Evolutionary conservation across 163 green algal species (phyloP).

Genomic region (Prototheca stagnorum): DNA sequence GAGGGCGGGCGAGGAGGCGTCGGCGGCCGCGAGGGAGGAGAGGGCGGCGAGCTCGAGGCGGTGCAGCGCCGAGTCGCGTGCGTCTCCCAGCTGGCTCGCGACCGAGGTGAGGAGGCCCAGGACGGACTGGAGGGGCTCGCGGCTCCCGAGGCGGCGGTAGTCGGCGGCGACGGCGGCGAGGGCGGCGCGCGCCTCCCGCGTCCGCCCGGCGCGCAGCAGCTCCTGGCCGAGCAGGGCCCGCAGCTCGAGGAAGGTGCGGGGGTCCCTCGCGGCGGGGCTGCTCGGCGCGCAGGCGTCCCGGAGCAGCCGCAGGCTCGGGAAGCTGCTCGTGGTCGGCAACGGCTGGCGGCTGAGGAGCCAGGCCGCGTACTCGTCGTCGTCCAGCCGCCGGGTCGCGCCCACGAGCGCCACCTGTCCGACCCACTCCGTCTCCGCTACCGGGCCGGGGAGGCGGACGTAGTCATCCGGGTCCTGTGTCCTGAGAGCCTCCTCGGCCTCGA

Average conservation of each 20-base stretch:
- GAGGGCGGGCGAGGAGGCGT: too few relatives aligned
- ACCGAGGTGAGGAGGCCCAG: neutral
- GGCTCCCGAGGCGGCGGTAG: neutral
- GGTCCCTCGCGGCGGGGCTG: neutral
- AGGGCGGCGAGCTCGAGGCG: neutral
- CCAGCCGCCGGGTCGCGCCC: conserved; percentile 9
- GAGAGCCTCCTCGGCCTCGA: conserved; percentile 9
- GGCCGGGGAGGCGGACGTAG: neutral
- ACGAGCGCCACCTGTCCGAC: conserved; percentile 1
- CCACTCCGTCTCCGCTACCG: too few relatives aligned
- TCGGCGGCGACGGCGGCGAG: conserved; percentile 12
- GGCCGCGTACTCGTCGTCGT: conserved; percentile 33
- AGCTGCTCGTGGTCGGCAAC: neutral
- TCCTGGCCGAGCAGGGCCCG: conserved; percentile 42
- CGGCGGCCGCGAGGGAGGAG: too few relatives aligned
- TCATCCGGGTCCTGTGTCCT: neutral
- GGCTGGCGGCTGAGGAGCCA: conserved; percentile 9
- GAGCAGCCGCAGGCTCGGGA: neutral
- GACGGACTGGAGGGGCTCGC: neutral
- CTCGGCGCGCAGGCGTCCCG: conserved; percentile 5
- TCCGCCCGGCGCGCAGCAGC: conserved; percentile 35
- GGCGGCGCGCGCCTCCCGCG: conserved; percentile 31
- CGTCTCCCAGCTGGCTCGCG: neutral
- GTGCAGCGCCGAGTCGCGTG: neutral
- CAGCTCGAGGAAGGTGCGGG: conserved; percentile 21